Percentiles rank a stretch among this genome's conserved stretches.
These are phyloP conservation scores for Pseudocercospora musae DNA, from an alignment of 2,329 filamentous ascomycete species.

Conservation along the genomic window DNA sequence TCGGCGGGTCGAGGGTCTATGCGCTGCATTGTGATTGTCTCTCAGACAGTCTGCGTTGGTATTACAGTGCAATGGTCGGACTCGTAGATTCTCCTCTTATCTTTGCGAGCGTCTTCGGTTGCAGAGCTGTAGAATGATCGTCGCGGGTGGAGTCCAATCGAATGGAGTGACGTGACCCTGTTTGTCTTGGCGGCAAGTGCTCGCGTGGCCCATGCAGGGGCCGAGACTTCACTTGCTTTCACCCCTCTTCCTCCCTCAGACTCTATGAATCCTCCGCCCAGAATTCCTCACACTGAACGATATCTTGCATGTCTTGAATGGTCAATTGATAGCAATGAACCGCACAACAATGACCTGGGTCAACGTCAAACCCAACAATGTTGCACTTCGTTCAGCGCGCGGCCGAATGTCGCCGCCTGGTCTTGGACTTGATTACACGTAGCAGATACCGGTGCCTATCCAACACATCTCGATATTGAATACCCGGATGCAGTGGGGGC, in stretches of 20 bases:
- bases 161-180: not conserved
- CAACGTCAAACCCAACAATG: no score
- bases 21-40: constrained; percentile 28
- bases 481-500: no score
- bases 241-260: not conserved
- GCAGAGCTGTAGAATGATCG: not conserved
- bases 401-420: no score
- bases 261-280: no score
- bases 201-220: not conserved
- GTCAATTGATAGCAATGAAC: no score
- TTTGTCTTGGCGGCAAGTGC: not conserved
- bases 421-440: no score
- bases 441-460: no score
- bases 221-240: not conserved
- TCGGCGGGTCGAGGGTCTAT: constrained; percentile 28
- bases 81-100: not conserved
- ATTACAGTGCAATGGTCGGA: not conserved
- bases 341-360: no score
- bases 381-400: no score
- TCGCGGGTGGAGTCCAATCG: not conserved
- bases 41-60: not conserved
- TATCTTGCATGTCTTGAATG: no score
- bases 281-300: no score
- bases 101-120: not conserved
- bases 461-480: no score